These are phyloP conservation scores for Ajuga reptans DNA, from an alignment of 305 asterid species.

Conservation along the genomic window DNA sequence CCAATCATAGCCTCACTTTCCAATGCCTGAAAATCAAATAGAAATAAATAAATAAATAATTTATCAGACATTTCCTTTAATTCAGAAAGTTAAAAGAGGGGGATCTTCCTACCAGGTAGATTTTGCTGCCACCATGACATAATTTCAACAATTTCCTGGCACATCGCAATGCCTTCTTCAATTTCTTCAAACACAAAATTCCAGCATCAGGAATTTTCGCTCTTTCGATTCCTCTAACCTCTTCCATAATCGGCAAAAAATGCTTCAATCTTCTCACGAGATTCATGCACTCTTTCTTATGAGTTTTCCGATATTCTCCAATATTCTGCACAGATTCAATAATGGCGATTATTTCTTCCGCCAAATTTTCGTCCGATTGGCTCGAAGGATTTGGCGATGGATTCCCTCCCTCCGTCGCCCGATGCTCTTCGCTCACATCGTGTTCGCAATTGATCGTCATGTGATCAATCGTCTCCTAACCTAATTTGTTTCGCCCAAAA, in stretches of 20 bases:
- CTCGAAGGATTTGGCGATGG: conserved; percentile 24
- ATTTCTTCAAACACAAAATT: conserved; percentile 34
- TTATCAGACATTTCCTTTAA: too few species aligned
- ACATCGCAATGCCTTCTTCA: conserved; percentile 56
- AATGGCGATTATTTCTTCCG: conserved; percentile 41
- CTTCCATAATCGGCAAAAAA: conserved; percentile 55
- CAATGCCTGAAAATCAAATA: conserved; percentile 44
- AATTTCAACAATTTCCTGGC: conserved; percentile 55
- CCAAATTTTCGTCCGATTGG: conserved; percentile 30
- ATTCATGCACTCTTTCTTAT: conserved; percentile 50
- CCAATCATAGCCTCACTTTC: conserved; percentile 66
- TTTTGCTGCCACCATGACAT: conserved; percentile 74
- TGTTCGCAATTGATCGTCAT: conserved; percentile 26
- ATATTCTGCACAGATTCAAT: conserved; percentile 40
- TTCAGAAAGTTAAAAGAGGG: neutral
- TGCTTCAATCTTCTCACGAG: conserved; percentile 50
- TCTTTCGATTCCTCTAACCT: conserved; percentile 32
- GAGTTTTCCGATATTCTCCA: conserved; percentile 60
- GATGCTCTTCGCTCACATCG: conserved; percentile 20
- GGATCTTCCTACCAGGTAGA: conserved; percentile 50
- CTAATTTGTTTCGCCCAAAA: neutral
- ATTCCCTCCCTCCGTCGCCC: conserved; percentile 30
- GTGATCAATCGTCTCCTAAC: neutral
- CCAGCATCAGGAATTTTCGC: conserved; percentile 38
- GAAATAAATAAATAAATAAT: too few species aligned